Conservation (phyloP, 148 eudicot species). For the Rhododendron henanense region DNA sequence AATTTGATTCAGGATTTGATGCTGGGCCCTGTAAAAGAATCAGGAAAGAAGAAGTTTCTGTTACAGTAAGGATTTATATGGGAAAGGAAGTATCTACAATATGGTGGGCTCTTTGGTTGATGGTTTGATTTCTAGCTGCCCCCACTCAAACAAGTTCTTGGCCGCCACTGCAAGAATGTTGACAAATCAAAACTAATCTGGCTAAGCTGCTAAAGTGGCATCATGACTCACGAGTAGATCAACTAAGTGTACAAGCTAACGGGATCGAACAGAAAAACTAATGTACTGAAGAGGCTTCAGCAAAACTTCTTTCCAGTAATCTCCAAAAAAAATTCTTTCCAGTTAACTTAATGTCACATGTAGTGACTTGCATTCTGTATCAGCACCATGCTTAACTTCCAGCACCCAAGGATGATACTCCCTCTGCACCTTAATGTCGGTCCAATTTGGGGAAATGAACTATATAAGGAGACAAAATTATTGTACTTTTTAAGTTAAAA, state of each 20-base stretch:
- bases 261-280: not conserved
- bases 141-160: not conserved
- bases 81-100: not conserved
- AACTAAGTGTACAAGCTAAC: not conserved
- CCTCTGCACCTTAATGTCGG: not conserved
- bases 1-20: constrained; percentile 91
- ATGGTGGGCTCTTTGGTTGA: not conserved
- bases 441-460: not conserved
- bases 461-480: not conserved
- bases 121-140: not conserved
- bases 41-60: not conserved
- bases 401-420: not conserved
- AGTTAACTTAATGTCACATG: not conserved
- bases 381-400: not conserved
- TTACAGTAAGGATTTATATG: not conserved
- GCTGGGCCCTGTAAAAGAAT: constrained; percentile 72
- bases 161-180: not conserved
- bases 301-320: not conserved
- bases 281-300: not conserved
- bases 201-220: not conserved
- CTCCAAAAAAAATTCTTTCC: not conserved
- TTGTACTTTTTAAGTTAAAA: not conserved
- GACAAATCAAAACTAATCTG: not conserved
- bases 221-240: not conserved
- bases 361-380: not conserved